These are phyloP conservation scores for Jackrogersella multiformis DNA, from an alignment of 495 filamentous ascomycete genomes.

Conservation along the genomic window DNA sequence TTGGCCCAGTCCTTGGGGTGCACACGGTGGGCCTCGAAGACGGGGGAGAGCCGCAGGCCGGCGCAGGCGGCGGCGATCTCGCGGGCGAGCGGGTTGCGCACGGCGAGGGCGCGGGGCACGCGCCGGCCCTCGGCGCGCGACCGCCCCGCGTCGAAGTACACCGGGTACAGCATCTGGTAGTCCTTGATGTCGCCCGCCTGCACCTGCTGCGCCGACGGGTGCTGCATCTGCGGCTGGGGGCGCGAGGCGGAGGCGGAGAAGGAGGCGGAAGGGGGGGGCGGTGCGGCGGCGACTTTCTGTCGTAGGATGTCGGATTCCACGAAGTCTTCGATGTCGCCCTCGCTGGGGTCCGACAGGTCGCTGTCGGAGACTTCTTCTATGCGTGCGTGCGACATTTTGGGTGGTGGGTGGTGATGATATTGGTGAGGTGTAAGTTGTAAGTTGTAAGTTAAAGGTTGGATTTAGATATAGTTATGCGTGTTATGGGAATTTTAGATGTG, in stretches of 20 bases:
- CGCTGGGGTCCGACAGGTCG: constrained; percentile 78
- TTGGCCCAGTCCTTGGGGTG: constrained; percentile 99
- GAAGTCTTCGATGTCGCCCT: constrained; percentile 70
- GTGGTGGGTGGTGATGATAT: constrained; percentile 16
- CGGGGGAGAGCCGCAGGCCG: constrained; percentile 73
- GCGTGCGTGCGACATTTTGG: constrained; percentile 80
- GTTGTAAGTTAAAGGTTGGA: constrained; percentile 2
- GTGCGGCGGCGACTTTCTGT: constrained; percentile 27
- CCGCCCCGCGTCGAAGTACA: constrained; percentile 89
- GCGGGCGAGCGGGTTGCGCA: constrained; percentile 85
- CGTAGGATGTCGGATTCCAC: constrained; percentile 58
- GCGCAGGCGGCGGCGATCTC: constrained; percentile 89
- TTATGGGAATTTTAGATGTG: constrained; percentile 35
- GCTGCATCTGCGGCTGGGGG: constrained; percentile 13
- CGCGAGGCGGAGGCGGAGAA: constrained; percentile 38
- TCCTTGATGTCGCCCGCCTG: constrained; percentile 61
- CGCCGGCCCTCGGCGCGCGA: constrained; percentile 80
- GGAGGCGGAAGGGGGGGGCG: constrained; percentile 22
- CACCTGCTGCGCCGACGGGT: constrained; percentile 48
- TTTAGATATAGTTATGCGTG: background rate
- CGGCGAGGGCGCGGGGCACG: constrained; percentile 74
- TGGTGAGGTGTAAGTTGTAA: background rate
- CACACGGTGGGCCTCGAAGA: constrained; percentile 88
- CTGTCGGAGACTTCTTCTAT: constrained; percentile 89
- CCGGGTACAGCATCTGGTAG: constrained; percentile 90